These are phyloP conservation scores for Nymphaea thermarum DNA, from an alignment of 164 flowering plant genomes.

Conservation along the genomic window DNA sequence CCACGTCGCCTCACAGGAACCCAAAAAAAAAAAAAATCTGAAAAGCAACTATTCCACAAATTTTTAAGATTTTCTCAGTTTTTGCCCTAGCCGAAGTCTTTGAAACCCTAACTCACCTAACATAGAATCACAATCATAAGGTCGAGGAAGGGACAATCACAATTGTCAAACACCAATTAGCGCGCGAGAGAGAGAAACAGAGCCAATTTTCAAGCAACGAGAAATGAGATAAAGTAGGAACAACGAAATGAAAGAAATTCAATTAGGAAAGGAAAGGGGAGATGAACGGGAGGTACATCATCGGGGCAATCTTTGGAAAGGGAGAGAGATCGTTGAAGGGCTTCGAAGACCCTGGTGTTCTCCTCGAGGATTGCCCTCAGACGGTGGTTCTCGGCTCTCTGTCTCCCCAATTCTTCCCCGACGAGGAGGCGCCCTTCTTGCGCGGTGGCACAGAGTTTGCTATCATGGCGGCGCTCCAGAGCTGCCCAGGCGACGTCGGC, in stretches of 20 bases:
- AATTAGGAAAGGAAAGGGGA: neutral
- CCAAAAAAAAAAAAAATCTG: no score
- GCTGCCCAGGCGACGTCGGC: slow-evolving; percentile 81
- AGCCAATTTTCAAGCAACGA: no score
- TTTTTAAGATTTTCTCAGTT: no score
- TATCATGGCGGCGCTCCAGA: slow-evolving; percentile 30
- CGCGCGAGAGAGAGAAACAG: no score
- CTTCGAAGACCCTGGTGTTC: slow-evolving; percentile 51
- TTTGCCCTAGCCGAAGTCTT: no score
- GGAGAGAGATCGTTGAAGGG: slow-evolving; percentile 35
- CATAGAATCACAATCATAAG: no score
- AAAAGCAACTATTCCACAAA: no score
- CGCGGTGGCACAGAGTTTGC: slow-evolving; percentile 6
- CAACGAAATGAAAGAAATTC: neutral
- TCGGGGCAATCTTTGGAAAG: slow-evolving; percentile 55
- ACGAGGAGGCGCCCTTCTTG: neutral
- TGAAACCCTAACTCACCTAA: no score
- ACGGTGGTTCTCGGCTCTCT: slow-evolving; percentile 45
- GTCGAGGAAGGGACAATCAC: no score
- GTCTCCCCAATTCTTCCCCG: slow-evolving; percentile 7
- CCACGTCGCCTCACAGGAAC: no score
- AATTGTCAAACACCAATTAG: no score
- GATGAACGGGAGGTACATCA: slow-evolving; percentile 32
- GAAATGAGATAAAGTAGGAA: neutral
- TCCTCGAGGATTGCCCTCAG: slow-evolving; percentile 43